Base-by-base conservation (phyloP, 2,329 filamentous ascomycete species). In the Penicillium sp. region DNA sequence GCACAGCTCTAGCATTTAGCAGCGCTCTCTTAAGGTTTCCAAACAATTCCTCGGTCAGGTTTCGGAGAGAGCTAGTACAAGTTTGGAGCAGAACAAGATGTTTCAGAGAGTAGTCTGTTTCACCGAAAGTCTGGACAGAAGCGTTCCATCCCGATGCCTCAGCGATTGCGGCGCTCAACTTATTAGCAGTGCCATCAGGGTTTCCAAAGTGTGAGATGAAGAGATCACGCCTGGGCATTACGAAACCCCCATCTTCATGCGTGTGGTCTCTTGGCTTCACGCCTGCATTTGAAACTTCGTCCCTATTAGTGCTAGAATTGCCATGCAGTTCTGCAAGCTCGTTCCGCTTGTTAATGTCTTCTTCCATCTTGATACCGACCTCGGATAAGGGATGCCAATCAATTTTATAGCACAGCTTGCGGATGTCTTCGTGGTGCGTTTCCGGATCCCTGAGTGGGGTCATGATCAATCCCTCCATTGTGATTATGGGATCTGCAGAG, bases 361-460 rank as follows among this genome's bases (percentile, higher is more conserved):
- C 45, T n/a, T 53, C 39, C 26, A 45, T 6, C 13, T 29, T 9
- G 7, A 16, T 34, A 11, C 55, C 46, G 19, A 43, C 9, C 10
- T 56, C 49, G 3, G 48, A 26, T 7, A 65, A 58, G 9, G 62
- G 44, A 13, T 58, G 52, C 64, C 64, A 67, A 27, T 64, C 47
- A 9, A 65, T 36, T 47, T 65, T 66, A 43, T 65, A 66, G 51
- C 64, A 67, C 16, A 66, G 30, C 30, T 62, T 60, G 3, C 57
- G 60, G 16, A 38, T 19, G 2, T 57, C 49, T 4, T 42, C 46
- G 10, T 52, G 39, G 14, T 49, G 32, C 11, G 52, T 19, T 5
- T 55, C 53, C 10, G 53, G n/a, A 7, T 67, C 58, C 16, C 60
- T 63, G 38, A 67, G 60, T 0, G 64, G 64, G 23, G 64, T 67